phyloP scores from a whole-genome alignment of 148 eudicot species.

The Fallopia convolvulus region DNA sequence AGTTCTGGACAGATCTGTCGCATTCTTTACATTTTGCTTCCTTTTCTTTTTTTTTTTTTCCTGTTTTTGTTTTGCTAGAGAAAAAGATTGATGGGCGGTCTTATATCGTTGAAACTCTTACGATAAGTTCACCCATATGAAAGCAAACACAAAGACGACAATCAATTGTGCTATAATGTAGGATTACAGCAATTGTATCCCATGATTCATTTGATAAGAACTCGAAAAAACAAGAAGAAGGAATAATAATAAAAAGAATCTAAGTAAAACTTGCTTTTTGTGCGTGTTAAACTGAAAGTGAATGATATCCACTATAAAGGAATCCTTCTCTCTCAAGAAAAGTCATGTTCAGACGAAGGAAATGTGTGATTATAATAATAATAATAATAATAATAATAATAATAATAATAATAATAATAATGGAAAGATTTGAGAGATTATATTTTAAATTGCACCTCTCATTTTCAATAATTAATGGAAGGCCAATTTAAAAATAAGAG shows the following conservation, averaged over 20 bases:
- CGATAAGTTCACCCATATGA: not conserved
- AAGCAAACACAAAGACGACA: not conserved
- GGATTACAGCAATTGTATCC: not conserved
- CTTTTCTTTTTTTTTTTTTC: too few species aligned
- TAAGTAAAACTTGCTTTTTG: not conserved
- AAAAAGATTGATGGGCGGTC: not conserved
- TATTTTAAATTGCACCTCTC: not conserved
- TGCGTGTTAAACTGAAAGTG: not conserved
- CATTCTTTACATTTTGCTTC: too few species aligned
- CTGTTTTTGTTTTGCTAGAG: not conserved
- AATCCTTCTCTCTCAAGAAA: constrained; percentile 24
- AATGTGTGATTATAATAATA: not conserved
- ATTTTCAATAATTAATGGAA: not conserved
- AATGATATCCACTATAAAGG: constrained; percentile 23
- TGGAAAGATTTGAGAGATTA: not conserved
- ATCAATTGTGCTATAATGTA: not conserved
- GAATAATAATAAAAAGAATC: not conserved
- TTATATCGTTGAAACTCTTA: not conserved
- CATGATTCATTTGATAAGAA: not conserved
- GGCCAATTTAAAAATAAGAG: not conserved
- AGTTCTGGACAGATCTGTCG: too few species aligned
- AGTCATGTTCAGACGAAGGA: constrained; percentile 1
- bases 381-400: too few species aligned
- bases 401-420: too few species aligned
- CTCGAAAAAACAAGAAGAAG: not conserved